Evolutionary conservation across 2,329 filamentous ascomycete species (phyloP).

Genomic region (Pseudogymnoascus sp.): DNA sequence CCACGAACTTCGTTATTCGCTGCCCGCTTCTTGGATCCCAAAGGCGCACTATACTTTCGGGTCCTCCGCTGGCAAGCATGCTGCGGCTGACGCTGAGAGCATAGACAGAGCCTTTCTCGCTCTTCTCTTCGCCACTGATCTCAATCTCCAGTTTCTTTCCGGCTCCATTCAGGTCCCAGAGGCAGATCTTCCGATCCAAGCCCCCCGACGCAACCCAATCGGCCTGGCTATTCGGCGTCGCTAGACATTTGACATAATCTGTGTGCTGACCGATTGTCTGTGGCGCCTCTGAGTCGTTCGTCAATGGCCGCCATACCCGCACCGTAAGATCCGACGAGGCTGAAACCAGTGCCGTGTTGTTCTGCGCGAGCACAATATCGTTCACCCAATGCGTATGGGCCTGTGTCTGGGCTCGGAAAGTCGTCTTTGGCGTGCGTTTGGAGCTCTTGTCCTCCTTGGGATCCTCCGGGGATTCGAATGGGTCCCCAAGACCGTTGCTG

Average conservation of each 20-base stretch:
- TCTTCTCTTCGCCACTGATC: slow-evolving; percentile 70
- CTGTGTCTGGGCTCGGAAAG: slow-evolving; percentile 54
- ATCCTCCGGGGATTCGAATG: slow-evolving; percentile 27
- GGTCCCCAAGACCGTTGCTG: slow-evolving; percentile 19
- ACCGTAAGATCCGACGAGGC: slow-evolving; percentile 69
- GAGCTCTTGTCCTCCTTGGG: slow-evolving; percentile 19
- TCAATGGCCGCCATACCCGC: slow-evolving; percentile 69
- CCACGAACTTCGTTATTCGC: slow-evolving; percentile 90
- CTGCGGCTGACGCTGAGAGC: slow-evolving; percentile 72
- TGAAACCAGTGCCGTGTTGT: slow-evolving; percentile 59
- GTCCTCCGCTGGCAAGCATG: slow-evolving; percentile 84
- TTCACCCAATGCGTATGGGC: slow-evolving; percentile 76
- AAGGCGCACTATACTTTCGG: slow-evolving; percentile 83
- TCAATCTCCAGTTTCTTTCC: slow-evolving; percentile 85
- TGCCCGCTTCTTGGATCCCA: slow-evolving; percentile 89
- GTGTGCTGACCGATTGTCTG: slow-evolving; percentile 83
- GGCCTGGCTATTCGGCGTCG: slow-evolving; percentile 60
- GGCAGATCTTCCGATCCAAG: slow-evolving; percentile 79
- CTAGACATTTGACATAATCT: slow-evolving; percentile 94
- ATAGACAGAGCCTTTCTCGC: slow-evolving; percentile 92
- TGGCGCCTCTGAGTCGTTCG: slow-evolving; percentile 55
- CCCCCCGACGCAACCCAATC: slow-evolving; percentile 93
- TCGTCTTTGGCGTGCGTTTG: slow-evolving; percentile 42
- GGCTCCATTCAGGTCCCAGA: slow-evolving; percentile 87
- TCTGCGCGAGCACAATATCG: slow-evolving; percentile 59